Conservation (phyloP, 73 alveolate genomes). For the Tetrahymena borealis region DNA sequence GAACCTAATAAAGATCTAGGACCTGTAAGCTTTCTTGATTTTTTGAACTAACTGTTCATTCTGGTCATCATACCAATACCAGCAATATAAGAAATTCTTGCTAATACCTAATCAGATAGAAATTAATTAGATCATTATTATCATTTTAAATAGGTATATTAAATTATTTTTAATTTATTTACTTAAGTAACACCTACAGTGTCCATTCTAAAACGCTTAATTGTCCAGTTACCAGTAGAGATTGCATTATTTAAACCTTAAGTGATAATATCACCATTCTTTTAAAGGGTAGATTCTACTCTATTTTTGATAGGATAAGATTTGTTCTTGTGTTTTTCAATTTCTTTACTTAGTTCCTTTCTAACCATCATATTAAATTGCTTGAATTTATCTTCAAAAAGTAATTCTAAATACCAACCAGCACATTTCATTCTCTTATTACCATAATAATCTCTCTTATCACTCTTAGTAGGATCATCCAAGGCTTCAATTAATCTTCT, state of each 20-base stretch:
- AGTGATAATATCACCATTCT: constrained; percentile 41
- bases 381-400: constrained; percentile 96
- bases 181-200: constrained; percentile 96
- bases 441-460: constrained; percentile 99
- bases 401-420: constrained; percentile 88
- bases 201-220: constrained; percentile 96
- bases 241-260: constrained; percentile 86
- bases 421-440: constrained; percentile 98
- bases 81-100: constrained; percentile 65
- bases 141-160: too few species aligned
- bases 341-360: constrained; percentile 65
- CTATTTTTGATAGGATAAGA: constrained; percentile 46
- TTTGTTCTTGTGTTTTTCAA: constrained; percentile 56
- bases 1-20: constrained; percentile 97
- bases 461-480: constrained; percentile 79
- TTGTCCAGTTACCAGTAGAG: constrained; percentile 97
- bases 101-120: background rate
- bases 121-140: background rate
- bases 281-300: constrained; percentile 20
- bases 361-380: constrained; percentile 59
- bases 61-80: constrained; percentile 96
- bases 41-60: constrained; percentile 92
- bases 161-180: background rate
- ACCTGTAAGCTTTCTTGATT: constrained; percentile 93
- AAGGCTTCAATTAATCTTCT: constrained; percentile 89